Conservation (phyloP, 2,329 filamentous ascomycete species). For the Cladosporium sphaerospermum region DNA sequence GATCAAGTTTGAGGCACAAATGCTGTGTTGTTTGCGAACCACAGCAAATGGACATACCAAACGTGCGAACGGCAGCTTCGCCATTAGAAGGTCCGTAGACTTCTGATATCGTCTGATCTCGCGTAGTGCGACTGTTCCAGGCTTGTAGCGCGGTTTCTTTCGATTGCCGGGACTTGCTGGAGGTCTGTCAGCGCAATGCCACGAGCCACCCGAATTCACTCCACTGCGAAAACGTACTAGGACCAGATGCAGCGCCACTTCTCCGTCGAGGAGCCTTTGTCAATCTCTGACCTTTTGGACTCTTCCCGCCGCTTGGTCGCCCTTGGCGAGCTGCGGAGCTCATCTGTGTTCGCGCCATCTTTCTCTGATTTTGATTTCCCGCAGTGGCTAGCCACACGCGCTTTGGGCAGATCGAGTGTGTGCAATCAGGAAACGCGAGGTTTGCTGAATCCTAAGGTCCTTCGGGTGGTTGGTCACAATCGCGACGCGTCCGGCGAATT, state of each 20-base stretch:
- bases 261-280: slow-evolving; percentile 8
- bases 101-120: slow-evolving; percentile 99
- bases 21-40: no score
- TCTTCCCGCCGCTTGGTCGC: slow-evolving; percentile 22
- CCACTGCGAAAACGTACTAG: neutral
- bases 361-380: neutral
- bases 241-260: neutral
- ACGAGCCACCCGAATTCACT: neutral
- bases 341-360: slow-evolving; percentile 22
- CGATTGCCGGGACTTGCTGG: slow-evolving; percentile 17
- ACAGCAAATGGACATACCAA: slow-evolving; percentile 48
- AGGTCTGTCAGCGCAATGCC: neutral
- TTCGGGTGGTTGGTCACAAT: no score
- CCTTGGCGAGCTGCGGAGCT: slow-evolving; percentile 11
- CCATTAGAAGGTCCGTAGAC: slow-evolving; percentile 89
- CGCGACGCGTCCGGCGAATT: no score
- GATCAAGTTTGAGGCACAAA: no score
- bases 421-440: no score
- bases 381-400: no score
- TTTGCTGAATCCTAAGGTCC: no score
- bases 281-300: slow-evolving; percentile 14
- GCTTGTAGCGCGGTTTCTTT: slow-evolving; percentile 37
- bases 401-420: no score
- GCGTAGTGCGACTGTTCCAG: slow-evolving; percentile 86
- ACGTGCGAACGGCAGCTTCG: slow-evolving; percentile 96